Conservation (phyloP, 371 early-diverging fungal species). For the Rhizopus stolonifer region DNA sequence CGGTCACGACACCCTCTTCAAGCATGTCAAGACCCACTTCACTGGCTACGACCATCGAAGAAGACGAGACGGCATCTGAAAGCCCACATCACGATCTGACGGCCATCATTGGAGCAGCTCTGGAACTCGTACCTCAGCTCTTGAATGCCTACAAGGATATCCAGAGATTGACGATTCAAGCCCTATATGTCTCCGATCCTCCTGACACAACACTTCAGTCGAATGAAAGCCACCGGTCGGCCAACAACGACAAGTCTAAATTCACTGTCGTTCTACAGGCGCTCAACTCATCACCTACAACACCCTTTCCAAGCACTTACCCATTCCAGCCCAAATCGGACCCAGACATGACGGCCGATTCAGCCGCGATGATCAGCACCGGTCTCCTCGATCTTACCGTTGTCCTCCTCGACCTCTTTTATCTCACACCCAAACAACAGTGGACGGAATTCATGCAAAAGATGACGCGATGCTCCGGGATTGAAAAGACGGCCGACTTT, state of each 20-base stretch:
- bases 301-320: constrained; percentile 43
- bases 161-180: constrained; percentile 41
- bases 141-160: constrained; percentile 46
- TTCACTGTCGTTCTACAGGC: constrained; percentile 39
- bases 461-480: constrained; percentile 42
- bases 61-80: constrained; percentile 20
- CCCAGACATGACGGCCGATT: constrained; percentile 18
- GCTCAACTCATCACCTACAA: constrained; percentile 38
- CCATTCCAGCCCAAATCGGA: constrained; percentile 34
- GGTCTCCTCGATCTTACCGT: constrained; percentile 52
- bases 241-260: constrained; percentile 2
- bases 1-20: constrained; percentile 15
- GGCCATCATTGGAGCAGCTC: constrained; percentile 26
- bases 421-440: constrained; percentile 45
- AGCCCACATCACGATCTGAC: constrained; percentile 20
- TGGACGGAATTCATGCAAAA: constrained; percentile 38
- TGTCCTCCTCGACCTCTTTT: constrained; percentile 47
- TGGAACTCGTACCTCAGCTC: constrained; percentile 42
- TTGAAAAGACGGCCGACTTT: constrained; percentile 50
- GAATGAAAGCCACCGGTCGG: background rate
- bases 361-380: constrained; percentile 41
- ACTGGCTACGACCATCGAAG: constrained; percentile 31
- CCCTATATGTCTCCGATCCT: constrained; percentile 29
- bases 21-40: constrained; percentile 38
- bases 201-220: background rate